Conservation (phyloP, 192 early-diverging fungal species). For the Rhizoclosmatium sp. region DNA sequence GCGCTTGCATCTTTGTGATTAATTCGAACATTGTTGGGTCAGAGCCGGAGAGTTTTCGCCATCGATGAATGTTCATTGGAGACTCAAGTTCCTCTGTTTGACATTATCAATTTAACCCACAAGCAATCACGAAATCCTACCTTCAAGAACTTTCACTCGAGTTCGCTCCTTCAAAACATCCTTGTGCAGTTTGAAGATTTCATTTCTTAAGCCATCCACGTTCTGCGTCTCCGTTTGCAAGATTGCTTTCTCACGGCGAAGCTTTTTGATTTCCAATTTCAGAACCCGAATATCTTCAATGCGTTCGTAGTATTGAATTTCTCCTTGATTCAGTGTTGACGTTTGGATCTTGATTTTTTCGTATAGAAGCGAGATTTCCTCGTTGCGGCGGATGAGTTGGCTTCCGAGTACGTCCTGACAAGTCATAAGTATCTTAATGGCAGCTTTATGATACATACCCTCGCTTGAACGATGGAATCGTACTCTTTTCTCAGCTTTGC, state of each 20-base stretch:
- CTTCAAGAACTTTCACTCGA: conserved; percentile 67
- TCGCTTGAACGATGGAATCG: conserved; percentile 62
- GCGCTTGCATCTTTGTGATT: conserved; percentile 66
- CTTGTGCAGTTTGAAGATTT: conserved; percentile 63
- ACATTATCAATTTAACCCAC: neutral
- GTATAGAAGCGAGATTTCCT: conserved; percentile 65
- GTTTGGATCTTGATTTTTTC: conserved; percentile 71
- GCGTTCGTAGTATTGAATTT: conserved; percentile 66
- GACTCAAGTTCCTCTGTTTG: conserved; percentile 66
- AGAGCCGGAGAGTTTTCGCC: conserved; percentile 64
- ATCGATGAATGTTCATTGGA: conserved; percentile 70
- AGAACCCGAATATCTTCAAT: conserved; percentile 70
- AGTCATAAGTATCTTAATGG: neutral
- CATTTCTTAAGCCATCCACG: conserved; percentile 59
- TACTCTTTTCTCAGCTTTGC: conserved; percentile 65
- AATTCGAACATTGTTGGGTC: conserved; percentile 68
- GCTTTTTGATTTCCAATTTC: conserved; percentile 66
- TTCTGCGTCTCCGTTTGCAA: conserved; percentile 67
- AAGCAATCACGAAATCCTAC: conserved; percentile 31
- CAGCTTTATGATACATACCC: conserved; percentile 35
- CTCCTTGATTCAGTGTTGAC: conserved; percentile 68
- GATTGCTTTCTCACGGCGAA: conserved; percentile 64
- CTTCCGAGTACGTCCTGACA: conserved; percentile 67
- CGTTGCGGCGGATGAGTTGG: conserved; percentile 63
- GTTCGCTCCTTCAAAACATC: conserved; percentile 65